These are phyloP conservation scores for Entomortierella chlamydospora DNA, from an alignment of 192 early-diverging fungal species.

Conservation along the genomic window DNA sequence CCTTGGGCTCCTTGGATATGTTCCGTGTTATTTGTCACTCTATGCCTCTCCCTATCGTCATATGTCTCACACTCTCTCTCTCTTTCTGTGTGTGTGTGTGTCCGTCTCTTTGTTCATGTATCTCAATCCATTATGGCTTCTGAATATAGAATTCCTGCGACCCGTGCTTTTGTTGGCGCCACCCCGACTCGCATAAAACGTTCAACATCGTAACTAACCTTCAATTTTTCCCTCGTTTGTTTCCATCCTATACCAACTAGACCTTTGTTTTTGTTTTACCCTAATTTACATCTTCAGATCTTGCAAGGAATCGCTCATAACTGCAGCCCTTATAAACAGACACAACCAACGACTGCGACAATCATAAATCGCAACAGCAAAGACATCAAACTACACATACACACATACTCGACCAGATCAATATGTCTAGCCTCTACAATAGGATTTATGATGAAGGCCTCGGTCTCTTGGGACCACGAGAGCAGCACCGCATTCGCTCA, in stretches of 20 bases:
- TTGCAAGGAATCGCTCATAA: too few relatives aligned
- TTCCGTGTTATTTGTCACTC: too few relatives aligned
- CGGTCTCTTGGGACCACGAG: constrained; percentile 6
- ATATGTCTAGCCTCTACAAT: constrained; percentile 12
- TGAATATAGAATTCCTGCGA: too few relatives aligned
- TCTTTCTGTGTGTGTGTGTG: too few relatives aligned
- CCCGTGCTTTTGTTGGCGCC: too few relatives aligned
- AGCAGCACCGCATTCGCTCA: constrained; percentile 16
- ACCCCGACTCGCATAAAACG: neutral
- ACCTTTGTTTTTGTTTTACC: neutral
- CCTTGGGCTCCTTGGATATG: too few relatives aligned
- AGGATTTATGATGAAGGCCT: constrained; percentile 11
- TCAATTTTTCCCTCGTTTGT: neutral
- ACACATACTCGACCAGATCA: neutral
- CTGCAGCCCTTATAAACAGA: too few relatives aligned
- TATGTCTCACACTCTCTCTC: too few relatives aligned
- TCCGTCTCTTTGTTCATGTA: neutral
- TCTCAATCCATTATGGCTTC: too few relatives aligned
- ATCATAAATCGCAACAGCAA: neutral
- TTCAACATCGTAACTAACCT: neutral
- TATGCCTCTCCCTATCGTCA: too few relatives aligned
- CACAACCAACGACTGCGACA: neutral
- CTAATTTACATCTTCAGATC: neutral
- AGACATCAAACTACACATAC: neutral
- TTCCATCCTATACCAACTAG: neutral